Base-by-base conservation (phyloP, 306 rosid species). In the Dryas alaskensis region DNA sequence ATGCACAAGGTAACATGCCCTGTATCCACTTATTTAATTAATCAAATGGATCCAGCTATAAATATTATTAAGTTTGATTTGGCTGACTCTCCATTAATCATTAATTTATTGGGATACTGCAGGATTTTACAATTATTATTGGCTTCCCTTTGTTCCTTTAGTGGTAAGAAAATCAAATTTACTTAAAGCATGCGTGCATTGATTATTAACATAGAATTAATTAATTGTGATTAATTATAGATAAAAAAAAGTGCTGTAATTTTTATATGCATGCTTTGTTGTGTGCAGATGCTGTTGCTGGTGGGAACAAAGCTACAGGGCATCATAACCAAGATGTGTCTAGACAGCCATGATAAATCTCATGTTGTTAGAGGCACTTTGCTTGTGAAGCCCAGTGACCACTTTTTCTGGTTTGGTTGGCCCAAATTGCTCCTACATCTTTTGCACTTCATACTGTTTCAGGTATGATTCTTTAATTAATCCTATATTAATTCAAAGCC, bases 251-350 rank as follows among this genome's bases (percentile, higher is more conserved):
- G 44, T 37, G 10, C 7, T 62, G 10, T 3, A 16, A 40, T 9
- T 62, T 62, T 62, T 10, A 62, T 62, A 31, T 58, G 62, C 62
- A 31, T 58, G 62, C 62, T 60, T 60, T 31, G 44, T 69, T 9
- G 1, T 53, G 22, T 80, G 77, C 73, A 84, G 89, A 75, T 84
- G 82, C 57, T 87, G 16, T 75, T 86, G 70, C 59, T 86, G 49
- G 89, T 90, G 53, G 92, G 92, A 70, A 90, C 91, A 72, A 87
- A 90, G 84, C 81, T 90, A 5, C 85, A 87, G 39, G 71, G 82
- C 49, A 86, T 88, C 68, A 80, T 90, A 60, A 90, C 89, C 0
- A 61, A 70, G 57, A 84, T 82, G 92, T 82, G 85, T 64, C 51
- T 87, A 19, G 92, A 87, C 39, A 83, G 86, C 73, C 81, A 84